These are phyloP conservation scores for Pogostemon cablin DNA, from an alignment of 257 asterid genomes.

Conservation along the genomic window DNA sequence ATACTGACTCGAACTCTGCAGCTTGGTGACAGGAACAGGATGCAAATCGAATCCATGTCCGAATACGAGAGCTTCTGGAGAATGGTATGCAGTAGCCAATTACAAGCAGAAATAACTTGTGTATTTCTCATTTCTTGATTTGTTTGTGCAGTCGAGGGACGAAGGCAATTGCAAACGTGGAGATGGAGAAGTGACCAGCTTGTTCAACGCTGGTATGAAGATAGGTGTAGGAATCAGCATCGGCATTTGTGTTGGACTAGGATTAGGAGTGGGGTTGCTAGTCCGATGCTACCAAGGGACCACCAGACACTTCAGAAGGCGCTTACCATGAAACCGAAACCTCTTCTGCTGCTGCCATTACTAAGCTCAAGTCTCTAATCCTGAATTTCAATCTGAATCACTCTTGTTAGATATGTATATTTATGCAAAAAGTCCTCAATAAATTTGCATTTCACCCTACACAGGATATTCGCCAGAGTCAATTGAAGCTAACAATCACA, in stretches of 20 bases:
- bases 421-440: not conserved
- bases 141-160: slow-evolving; percentile 43
- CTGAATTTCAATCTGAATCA: slow-evolving; percentile 21
- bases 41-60: slow-evolving; percentile 63
- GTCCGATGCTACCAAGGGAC: slow-evolving; percentile 77
- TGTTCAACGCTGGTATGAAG: slow-evolving; percentile 77
- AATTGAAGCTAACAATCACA: not conserved
- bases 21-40: slow-evolving; percentile 51
- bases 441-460: not conserved
- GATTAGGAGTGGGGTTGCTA: slow-evolving; percentile 74
- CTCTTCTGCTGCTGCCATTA: slow-evolving; percentile 4
- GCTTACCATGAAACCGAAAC: slow-evolving; percentile 44
- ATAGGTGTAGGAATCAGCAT: slow-evolving; percentile 82
- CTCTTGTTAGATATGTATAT: not conserved
- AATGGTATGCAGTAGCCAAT: too few species aligned
- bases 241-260: slow-evolving; percentile 67
- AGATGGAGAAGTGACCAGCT: slow-evolving; percentile 65
- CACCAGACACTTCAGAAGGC: slow-evolving; percentile 59
- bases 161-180: slow-evolving; percentile 47
- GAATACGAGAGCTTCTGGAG: slow-evolving; percentile 42
- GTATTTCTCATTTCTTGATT: not conserved
- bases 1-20: slow-evolving; percentile 58
- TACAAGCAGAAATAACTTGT: too few species aligned
- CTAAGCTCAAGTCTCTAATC: slow-evolving; percentile 32
- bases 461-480: not conserved